A percentile compares a stretch with the other conserved stretches of the same genome.
These are phyloP conservation scores for Mucor plumbeus DNA, from an alignment of 371 early-diverging fungal species.

Conservation along the genomic window DNA sequence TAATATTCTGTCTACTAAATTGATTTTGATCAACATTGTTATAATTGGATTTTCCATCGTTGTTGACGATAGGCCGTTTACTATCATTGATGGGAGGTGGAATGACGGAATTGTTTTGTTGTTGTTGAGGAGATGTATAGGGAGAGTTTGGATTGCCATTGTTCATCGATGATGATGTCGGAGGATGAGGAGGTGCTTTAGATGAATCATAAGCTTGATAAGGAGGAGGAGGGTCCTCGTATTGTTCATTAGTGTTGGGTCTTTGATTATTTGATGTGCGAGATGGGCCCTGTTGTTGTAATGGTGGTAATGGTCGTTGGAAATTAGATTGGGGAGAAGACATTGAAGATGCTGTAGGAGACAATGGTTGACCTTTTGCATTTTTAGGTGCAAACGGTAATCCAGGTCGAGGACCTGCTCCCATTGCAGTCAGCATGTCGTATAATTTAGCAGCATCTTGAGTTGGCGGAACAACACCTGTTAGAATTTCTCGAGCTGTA, in stretches of 20 bases:
- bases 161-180: background rate
- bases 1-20: background rate
- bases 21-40: background rate
- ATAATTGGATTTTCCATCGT: background rate
- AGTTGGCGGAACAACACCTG: slow-evolving; percentile 32
- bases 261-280: background rate
- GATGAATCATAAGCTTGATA: slow-evolving; percentile 9
- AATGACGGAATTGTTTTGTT: background rate
- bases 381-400: slow-evolving; percentile 24
- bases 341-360: background rate
- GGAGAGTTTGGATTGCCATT: background rate
- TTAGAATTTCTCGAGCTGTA: slow-evolving; percentile 41
- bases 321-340: background rate
- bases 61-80: background rate
- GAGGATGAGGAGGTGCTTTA: background rate
- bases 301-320: background rate
- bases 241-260: slow-evolving; percentile 2
- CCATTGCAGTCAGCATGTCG: slow-evolving; percentile 30
- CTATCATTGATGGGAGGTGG: slow-evolving; percentile 1
- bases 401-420: slow-evolving; percentile 35
- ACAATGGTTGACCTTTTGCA: background rate
- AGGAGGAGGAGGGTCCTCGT: slow-evolving; percentile 26
- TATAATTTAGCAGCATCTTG: slow-evolving; percentile 36
- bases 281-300: slow-evolving; percentile 6
- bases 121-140: background rate